Evolutionary conservation across 2,329 filamentous ascomycete species (phyloP).

Genomic region (Botrytis byssoidea): DNA sequence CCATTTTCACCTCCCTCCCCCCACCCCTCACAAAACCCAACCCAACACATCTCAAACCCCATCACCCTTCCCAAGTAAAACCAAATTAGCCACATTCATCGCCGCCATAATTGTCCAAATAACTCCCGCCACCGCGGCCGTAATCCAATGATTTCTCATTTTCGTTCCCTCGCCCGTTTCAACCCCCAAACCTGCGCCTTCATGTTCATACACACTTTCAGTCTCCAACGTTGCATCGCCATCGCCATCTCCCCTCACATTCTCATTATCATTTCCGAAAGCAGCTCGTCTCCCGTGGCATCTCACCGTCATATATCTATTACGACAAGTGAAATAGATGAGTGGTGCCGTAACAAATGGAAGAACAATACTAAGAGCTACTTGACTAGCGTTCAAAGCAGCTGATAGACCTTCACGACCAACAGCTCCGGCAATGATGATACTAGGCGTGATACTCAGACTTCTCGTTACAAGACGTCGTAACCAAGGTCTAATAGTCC

Average conservation of each 20-base stretch:
- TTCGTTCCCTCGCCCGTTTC: slow-evolving; percentile 29
- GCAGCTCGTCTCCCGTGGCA: slow-evolving; percentile 1
- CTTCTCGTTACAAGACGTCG: slow-evolving; percentile 73
- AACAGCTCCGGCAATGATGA: slow-evolving; percentile 79
- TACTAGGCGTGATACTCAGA: slow-evolving; percentile 78
- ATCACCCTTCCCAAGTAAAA: slow-evolving; percentile 54
- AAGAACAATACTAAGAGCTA: slow-evolving; percentile 73
- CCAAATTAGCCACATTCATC: slow-evolving; percentile 77
- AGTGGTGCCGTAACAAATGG: slow-evolving; percentile 82
- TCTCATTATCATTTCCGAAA: slow-evolving; percentile 5
- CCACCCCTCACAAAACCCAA: background rate
- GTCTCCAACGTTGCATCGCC: slow-evolving; percentile 5
- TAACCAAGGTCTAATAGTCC: slow-evolving; percentile 74
- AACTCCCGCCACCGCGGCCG: slow-evolving; percentile 61
- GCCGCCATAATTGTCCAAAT: slow-evolving; percentile 68
- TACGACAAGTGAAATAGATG: slow-evolving; percentile 79
- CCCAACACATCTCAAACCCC: background rate
- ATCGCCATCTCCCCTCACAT: background rate
- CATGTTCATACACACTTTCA: background rate
- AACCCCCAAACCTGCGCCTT: slow-evolving; percentile 26
- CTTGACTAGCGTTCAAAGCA: slow-evolving; percentile 74
- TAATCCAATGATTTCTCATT: slow-evolving; percentile 73
- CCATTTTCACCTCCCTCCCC: too few relatives aligned
- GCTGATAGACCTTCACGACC: slow-evolving; percentile 67
- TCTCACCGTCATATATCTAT: slow-evolving; percentile 69